These are phyloP conservation scores for Vicia villosa DNA, from an alignment of 306 rosid species.

Conservation along the genomic window DNA sequence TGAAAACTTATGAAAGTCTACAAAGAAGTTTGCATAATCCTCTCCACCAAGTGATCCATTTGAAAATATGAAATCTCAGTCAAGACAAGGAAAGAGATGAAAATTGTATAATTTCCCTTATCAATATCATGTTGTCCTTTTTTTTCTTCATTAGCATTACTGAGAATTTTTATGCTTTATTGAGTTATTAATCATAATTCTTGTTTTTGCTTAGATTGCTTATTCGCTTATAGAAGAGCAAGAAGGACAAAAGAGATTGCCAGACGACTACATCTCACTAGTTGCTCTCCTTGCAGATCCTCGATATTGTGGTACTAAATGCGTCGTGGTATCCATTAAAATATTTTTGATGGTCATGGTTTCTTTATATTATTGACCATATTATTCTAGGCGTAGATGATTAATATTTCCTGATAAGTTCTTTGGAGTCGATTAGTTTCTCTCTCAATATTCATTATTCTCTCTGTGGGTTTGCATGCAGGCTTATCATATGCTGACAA, in stretches of 20 bases:
- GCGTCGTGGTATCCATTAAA: constrained; percentile 53
- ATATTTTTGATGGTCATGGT: constrained; percentile 33
- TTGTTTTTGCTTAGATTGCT: constrained; percentile 71
- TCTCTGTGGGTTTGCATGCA: constrained; percentile 50
- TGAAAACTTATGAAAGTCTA: background rate
- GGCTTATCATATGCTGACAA: constrained; percentile 91
- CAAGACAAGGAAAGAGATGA: constrained; percentile 27
- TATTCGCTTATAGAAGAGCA: constrained; percentile 89
- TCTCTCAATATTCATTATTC: constrained; percentile 35
- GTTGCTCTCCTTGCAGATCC: constrained; percentile 97
- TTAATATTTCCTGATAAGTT: constrained; percentile 33
- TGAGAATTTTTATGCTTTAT: background rate
- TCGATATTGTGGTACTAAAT: constrained; percentile 86
- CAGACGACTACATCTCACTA: constrained; percentile 81
- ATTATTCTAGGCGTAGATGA: constrained; percentile 28
- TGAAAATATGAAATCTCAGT: constrained; percentile 30
- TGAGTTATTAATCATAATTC: constrained; percentile 22
- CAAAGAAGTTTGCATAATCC: background rate
- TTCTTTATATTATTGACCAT: constrained; percentile 25
- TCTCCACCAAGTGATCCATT: background rate
- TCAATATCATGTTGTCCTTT: background rate
- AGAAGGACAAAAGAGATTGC: constrained; percentile 70
- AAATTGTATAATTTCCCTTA: constrained; percentile 15
- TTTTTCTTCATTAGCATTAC: constrained; percentile 15
- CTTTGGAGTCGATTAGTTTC: constrained; percentile 34